Evolutionary conservation across 129 eudicot species (phyloP), one percentile per base, ranked within the genome.

Genomic region (Logfia minima): DNA sequence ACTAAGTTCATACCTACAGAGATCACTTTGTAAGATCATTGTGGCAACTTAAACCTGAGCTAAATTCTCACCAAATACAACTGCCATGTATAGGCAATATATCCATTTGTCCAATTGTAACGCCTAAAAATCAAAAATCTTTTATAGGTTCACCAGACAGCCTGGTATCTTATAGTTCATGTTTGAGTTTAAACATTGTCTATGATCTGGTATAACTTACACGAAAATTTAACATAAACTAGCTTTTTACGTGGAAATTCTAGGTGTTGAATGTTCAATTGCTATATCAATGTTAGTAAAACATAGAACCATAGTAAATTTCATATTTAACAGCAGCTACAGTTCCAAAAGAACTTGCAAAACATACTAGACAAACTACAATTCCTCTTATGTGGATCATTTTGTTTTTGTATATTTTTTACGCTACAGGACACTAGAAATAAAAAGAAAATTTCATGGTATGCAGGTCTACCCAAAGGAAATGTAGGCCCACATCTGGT

Each of bases 341-440:
- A 32, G 67, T 22, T 75, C 29, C 78, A 61, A 37, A 28, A 62
- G 79, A 75, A 62, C 70, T 18, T 41, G 45, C 71, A 75, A 75
- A 75, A 39, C 70, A 75, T 60, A 39, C 66, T 14, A 51, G 51
- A 26, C 58, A 35, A 53, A 18, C 78, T 23, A 34, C 58, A 60
- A 60, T 23, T 39, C 61, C 39, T 45, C 17, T 62, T 28, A 43
- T 39, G 11, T 75, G 71, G 62, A 75, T 41, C 71, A 56, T 28
- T 75, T 17, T 51, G 7, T 52, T 51, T 1, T 26, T 71, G 32
- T 10, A 37, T 26, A 28, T 5, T 71, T 34, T 48, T 39, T 39
- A 39, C 45, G 3, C 3, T 39, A 39, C 45, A 9, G 45, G 8
- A 39, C 45, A 41, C 48, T 41, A 2, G 10, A 41, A 9, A 9